Evolutionary conservation across 805 yeast species (phyloP).

Genomic region (Candida ipomoeae): DNA sequence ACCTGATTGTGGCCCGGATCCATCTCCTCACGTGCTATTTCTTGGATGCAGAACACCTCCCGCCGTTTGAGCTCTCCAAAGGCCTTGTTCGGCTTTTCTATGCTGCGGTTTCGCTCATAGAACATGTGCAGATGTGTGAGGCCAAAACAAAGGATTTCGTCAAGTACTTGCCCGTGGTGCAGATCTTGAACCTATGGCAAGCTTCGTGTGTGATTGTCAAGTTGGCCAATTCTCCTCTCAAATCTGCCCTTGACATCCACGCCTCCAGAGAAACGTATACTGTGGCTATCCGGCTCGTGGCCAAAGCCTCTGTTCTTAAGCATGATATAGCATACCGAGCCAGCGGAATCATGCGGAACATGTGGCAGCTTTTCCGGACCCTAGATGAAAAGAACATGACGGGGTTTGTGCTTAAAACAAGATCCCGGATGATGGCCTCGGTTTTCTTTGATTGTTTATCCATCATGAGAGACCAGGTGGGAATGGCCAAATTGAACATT

Average conservation of each 20-base stretch:
- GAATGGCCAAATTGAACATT: conserved; percentile 63
- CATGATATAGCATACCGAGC: conserved; percentile 93
- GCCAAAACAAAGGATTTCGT: conserved; percentile 58
- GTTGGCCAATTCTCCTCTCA: conserved; percentile 70
- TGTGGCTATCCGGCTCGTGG: conserved; percentile 62
- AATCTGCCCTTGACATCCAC: conserved; percentile 60
- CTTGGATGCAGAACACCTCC: conserved; percentile 54
- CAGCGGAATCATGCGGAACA: conserved; percentile 87
- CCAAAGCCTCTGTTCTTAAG: conserved; percentile 78
- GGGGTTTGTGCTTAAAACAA: conserved; percentile 49
- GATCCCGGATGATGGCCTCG: conserved; percentile 87
- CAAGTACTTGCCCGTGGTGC: conserved; percentile 77
- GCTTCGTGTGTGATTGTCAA: conserved; percentile 81
- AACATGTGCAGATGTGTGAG: conserved; percentile 62
- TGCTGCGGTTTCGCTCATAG: conserved; percentile 67
- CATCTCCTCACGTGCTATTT: conserved; percentile 81
- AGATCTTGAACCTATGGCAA: conserved; percentile 84
- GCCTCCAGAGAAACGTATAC: conserved; percentile 69
- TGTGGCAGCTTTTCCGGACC: conserved; percentile 82
- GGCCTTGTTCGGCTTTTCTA: conserved; percentile 77
- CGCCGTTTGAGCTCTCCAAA: conserved; percentile 57
- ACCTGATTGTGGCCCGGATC: conserved; percentile 69
- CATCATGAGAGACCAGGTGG: conserved; percentile 80
- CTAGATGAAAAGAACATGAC: conserved; percentile 51
- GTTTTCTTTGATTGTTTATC: conserved; percentile 89